These are phyloP conservation scores for Tylopilus vinaceipallidus DNA, from an alignment of 768 basidiomycete genomes.

Conservation along the genomic window DNA sequence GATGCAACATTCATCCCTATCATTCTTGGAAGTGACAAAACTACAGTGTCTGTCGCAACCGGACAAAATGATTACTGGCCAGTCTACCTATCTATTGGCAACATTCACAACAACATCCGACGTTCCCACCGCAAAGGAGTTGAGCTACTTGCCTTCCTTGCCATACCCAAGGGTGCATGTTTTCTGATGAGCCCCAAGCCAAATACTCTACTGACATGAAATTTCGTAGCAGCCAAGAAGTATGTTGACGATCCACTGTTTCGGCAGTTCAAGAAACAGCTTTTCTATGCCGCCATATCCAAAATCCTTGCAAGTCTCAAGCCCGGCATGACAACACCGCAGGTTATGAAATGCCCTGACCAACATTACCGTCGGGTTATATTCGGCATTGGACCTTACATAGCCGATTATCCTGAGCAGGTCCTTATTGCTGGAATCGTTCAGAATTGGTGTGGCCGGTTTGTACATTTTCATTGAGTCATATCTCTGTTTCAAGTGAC, in stretches of 20 bases:
- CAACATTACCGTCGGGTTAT: not conserved
- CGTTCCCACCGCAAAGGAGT: slow-evolving; percentile 9
- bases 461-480: not conserved
- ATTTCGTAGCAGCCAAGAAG: not conserved
- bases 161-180: slow-evolving; percentile 26
- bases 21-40: slow-evolving; percentile 17
- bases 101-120: slow-evolving; percentile 13
- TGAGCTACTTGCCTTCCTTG: slow-evolving; percentile 24
- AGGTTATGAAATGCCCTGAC: not conserved
- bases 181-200: not conserved
- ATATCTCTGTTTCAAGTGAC: not conserved
- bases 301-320: not conserved
- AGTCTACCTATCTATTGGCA: slow-evolving; percentile 19
- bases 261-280: not conserved
- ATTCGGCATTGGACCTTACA: not conserved
- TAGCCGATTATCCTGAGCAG: not conserved
- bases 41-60: slow-evolving; percentile 13
- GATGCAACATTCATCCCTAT: slow-evolving; percentile 14
- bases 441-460: not conserved
- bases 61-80: slow-evolving; percentile 19
- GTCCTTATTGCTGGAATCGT: not conserved
- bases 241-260: not conserved
- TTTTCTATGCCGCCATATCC: not conserved
- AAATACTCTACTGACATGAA: not conserved
- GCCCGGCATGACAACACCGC: not conserved